A percentile compares a stretch with the other conserved stretches of the same genome.
phyloP scores from a whole-genome alignment of 176 grass and related monocot species.

The Areca catechu region DNA sequence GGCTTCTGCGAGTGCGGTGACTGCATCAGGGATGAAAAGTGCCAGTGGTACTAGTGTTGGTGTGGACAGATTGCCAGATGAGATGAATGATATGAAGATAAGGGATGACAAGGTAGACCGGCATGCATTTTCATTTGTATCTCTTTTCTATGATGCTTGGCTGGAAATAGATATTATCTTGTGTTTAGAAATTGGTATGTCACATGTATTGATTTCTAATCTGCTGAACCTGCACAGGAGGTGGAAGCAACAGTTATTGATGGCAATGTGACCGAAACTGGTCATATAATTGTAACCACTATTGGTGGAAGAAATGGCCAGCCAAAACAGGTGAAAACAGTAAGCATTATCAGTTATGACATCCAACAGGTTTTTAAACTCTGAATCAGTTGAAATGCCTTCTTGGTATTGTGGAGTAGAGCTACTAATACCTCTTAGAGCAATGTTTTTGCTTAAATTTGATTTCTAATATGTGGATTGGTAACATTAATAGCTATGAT shows the following conservation, averaged over 20 bases:
- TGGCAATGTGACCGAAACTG: conserved; percentile 58
- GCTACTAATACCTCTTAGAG: too few relatives aligned
- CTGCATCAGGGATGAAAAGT: conserved; percentile 39
- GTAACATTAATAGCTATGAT: too few relatives aligned
- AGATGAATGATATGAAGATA: conserved; percentile 63
- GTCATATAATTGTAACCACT: conserved; percentile 60
- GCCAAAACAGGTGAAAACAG: conserved; percentile 49
- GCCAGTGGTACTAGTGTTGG: conserved; percentile 29
- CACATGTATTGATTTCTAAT: not conserved
- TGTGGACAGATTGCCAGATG: conserved; percentile 48
- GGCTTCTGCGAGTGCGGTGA: conserved; percentile 39
- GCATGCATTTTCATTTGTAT: not conserved
- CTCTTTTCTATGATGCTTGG: too few relatives aligned
- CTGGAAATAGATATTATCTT: too few relatives aligned
- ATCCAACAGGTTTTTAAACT: too few relatives aligned
- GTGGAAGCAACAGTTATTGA: conserved; percentile 56
- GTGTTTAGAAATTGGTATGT: not conserved
- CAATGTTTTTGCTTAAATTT: too few relatives aligned
- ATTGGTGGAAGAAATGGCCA: conserved; percentile 71
- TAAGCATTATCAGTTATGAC: not conserved
- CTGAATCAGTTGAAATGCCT: too few relatives aligned
- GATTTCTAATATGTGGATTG: too few relatives aligned
- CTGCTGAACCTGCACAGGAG: conserved; percentile 32
- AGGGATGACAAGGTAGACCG: conserved; percentile 66
- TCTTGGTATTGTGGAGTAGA: too few relatives aligned